phyloP scores from a whole-genome alignment of 768 basidiomycete genomes.

The Termitomyces sp. region DNA sequence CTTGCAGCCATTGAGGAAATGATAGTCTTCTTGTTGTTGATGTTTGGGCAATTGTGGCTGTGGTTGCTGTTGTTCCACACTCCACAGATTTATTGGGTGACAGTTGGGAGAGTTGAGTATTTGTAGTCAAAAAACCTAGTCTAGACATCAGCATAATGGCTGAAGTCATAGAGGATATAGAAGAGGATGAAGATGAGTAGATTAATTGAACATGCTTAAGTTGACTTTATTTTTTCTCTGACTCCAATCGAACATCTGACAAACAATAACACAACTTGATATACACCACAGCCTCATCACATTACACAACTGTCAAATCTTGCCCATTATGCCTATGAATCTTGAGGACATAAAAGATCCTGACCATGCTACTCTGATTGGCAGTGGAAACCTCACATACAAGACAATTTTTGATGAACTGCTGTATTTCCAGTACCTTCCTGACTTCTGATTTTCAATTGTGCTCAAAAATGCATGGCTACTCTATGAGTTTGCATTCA shows the following conservation, averaged over 20 bases:
- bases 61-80: conserved; percentile 15
- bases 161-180: background rate
- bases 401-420: background rate
- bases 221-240: too few species aligned
- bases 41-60: conserved; percentile 10
- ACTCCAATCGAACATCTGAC: background rate
- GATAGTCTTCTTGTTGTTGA: background rate
- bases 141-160: conserved; percentile 17
- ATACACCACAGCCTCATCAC: background rate
- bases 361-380: too few species aligned
- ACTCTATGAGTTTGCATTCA: background rate
- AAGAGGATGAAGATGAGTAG: too few species aligned
- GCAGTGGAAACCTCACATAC: too few species aligned
- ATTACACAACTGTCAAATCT: too few species aligned
- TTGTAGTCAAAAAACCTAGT: conserved; percentile 17
- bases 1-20: conserved; percentile 6
- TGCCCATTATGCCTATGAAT: too few species aligned
- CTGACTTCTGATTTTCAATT: too few species aligned
- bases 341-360: too few species aligned
- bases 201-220: too few species aligned
- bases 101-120: conserved; percentile 9
- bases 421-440: background rate
- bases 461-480: background rate
- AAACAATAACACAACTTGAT: background rate
- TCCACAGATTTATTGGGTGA: conserved; percentile 12